Percentiles rank a stretch among this genome's conserved stretches.
These are phyloP conservation scores for Monotropa hypopitys DNA, from an alignment of 179 eudicot species.

Conservation along the genomic window DNA sequence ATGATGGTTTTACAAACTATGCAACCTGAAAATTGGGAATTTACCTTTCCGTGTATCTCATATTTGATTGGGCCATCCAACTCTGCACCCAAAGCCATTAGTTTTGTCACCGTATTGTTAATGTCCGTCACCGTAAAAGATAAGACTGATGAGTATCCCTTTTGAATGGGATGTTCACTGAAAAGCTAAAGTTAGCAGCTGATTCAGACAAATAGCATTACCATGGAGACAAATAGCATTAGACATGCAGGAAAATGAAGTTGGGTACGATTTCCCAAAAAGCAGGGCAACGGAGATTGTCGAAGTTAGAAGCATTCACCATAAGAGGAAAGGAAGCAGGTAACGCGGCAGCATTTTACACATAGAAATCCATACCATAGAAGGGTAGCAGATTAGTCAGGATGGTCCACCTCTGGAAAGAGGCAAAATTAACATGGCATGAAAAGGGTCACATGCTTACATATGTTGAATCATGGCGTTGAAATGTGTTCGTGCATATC, in stretches of 20 bases:
- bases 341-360: neutral
- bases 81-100: conserved; percentile 85
- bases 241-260: neutral
- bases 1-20: no score
- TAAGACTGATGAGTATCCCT: conserved; percentile 62
- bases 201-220: neutral
- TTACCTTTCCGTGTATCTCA: conserved; percentile 85
- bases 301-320: neutral
- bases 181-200: conserved; percentile 18
- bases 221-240: neutral
- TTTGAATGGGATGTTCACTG: conserved; percentile 47
- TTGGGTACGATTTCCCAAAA: neutral
- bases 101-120: conserved; percentile 57
- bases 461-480: neutral
- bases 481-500: neutral
- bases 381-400: neutral
- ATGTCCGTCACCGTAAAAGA: conserved; percentile 87
- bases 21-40: neutral
- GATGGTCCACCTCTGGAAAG: neutral
- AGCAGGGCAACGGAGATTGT: no score
- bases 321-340: neutral
- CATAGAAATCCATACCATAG: neutral
- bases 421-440: neutral
- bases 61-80: conserved; percentile 86
- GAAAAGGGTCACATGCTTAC: neutral